Percentiles rank a stretch among this genome's conserved stretches.
These are phyloP conservation scores for Geotrichum histeridarum DNA, from an alignment of 1,139 yeast genomes.

Conservation along the genomic window DNA sequence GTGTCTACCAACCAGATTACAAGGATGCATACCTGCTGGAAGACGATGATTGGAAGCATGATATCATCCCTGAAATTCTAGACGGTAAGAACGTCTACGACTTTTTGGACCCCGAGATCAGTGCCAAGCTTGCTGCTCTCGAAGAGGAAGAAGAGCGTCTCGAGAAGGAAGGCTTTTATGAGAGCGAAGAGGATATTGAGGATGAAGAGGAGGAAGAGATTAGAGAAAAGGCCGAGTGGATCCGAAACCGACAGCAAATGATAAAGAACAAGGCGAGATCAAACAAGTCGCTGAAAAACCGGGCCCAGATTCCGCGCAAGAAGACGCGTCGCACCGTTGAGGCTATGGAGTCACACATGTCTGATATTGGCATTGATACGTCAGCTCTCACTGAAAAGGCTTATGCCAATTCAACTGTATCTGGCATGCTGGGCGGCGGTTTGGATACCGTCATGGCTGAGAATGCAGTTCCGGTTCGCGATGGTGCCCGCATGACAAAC, in stretches of 20 bases:
- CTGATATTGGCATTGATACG: slow-evolving; percentile 84
- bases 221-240: slow-evolving; percentile 87
- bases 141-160: slow-evolving; percentile 96
- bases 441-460: slow-evolving; percentile 65
- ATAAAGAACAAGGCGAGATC: slow-evolving; percentile 86
- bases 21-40: slow-evolving; percentile 88
- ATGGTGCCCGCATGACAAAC: slow-evolving; percentile 40
- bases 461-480: slow-evolving; percentile 34
- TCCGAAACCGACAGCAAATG: slow-evolving; percentile 87
- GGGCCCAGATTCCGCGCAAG: slow-evolving; percentile 90
- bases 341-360: slow-evolving; percentile 85
- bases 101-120: slow-evolving; percentile 93
- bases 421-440: slow-evolving; percentile 48
- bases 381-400: slow-evolving; percentile 46
- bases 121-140: slow-evolving; percentile 84
- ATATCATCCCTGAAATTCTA: slow-evolving; percentile 91
- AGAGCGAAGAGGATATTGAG: slow-evolving; percentile 57
- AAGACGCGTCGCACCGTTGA: slow-evolving; percentile 68
- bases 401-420: slow-evolving; percentile 38
- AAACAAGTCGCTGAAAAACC: slow-evolving; percentile 82
- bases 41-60: slow-evolving; percentile 96
- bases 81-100: slow-evolving; percentile 97
- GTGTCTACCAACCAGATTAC: slow-evolving; percentile 89
- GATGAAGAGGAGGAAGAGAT: slow-evolving; percentile 66
- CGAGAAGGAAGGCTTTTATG: slow-evolving; percentile 92